Base-by-base conservation (phyloP, 805 yeast genomes). In the Ogataea philodendri region DNA sequence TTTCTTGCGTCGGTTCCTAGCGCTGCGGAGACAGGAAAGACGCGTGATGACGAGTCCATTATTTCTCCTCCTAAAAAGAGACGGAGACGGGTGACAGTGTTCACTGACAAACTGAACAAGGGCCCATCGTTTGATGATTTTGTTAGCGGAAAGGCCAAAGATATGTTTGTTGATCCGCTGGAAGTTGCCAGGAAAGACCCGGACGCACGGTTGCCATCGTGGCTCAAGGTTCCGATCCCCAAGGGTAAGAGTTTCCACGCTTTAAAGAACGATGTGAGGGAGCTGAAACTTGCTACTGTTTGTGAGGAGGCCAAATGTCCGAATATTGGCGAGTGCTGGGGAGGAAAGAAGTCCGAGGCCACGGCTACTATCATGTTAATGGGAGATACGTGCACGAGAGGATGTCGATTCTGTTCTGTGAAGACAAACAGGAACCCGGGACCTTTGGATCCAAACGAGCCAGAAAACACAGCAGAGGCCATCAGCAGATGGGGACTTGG, bases 241-340 rank as follows among this genome's bases (percentile, higher is more conserved):
- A 86, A 85, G 65, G 99, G 99, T 28, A 72, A 79, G 45, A 81
- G 84, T 17, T 93, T 76, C 60, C 80, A 80, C 51, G 80, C 78
- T 48, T 69, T 93, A 49, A 88, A 90, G 56, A 74, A 77, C 30
- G 99, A 93, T 55, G 81, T 93, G 21, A 72, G 87, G 42, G 97
- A 95, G 40, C 67, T 93, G 42, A 86, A 87, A 46, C 67, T 93
- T 33, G 83, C 96, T 22, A 93, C 99, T 0, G 99, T 93, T 19
- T 93, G 99, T 64, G 97, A 93, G 62, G 98, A 93, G 56, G 98
- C 98, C 4, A 82, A 93, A 56, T 93, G 99, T 64, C 99, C 99
- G n/a, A 93, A 93, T 60, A 93, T 93, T 44, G 96, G 97, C 34
- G 99, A 93, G 60, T 93, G 99, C 63, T 93, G 99, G 99, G 97